These are phyloP conservation scores for Podaxis mareebaensis DNA, from an alignment of 768 basidiomycete species.

Conservation along the genomic window DNA sequence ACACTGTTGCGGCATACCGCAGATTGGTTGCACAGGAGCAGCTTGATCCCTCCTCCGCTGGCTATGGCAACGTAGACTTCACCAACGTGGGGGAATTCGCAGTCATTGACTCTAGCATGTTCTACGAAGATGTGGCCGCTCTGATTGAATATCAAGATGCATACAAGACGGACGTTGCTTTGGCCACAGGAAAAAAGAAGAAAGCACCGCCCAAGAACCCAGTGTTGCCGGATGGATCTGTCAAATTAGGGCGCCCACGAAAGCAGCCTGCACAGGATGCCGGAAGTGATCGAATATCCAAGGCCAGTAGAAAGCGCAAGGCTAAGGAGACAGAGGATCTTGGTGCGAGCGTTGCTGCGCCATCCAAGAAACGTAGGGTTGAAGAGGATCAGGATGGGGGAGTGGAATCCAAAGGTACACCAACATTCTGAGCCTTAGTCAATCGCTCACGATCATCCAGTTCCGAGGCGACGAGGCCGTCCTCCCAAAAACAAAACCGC, in stretches of 20 bases:
- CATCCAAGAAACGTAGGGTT: background rate
- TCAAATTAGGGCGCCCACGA: slow-evolving; percentile 61
- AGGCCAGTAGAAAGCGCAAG: slow-evolving; percentile 7
- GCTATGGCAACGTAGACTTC: slow-evolving; percentile 48
- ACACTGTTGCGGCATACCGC: slow-evolving; percentile 69
- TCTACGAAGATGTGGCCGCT: slow-evolving; percentile 49
- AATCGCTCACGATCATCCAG: background rate
- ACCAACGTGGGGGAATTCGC: slow-evolving; percentile 56
- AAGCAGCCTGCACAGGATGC: slow-evolving; percentile 33
- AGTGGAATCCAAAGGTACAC: background rate
- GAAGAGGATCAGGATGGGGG: slow-evolving; percentile 4
- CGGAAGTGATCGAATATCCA: background rate
- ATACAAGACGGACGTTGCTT: slow-evolving; percentile 33
- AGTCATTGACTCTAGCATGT: slow-evolving; percentile 42
- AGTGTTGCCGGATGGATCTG: slow-evolving; percentile 46
- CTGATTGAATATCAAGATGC: slow-evolving; percentile 50
- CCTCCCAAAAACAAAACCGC: slow-evolving; percentile 25
- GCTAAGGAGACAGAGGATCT: background rate
- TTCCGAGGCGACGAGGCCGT: slow-evolving; percentile 42
- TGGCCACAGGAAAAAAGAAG: slow-evolving; percentile 13
- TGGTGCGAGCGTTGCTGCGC: background rate
- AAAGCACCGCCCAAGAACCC: slow-evolving; percentile 45
- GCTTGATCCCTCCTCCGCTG: slow-evolving; percentile 51
- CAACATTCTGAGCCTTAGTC: background rate
- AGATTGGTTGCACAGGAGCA: slow-evolving; percentile 63